These are phyloP conservation scores for Axilococcus clingmanii DNA, from an alignment of 139 green algal species.

Conservation along the genomic window DNA sequence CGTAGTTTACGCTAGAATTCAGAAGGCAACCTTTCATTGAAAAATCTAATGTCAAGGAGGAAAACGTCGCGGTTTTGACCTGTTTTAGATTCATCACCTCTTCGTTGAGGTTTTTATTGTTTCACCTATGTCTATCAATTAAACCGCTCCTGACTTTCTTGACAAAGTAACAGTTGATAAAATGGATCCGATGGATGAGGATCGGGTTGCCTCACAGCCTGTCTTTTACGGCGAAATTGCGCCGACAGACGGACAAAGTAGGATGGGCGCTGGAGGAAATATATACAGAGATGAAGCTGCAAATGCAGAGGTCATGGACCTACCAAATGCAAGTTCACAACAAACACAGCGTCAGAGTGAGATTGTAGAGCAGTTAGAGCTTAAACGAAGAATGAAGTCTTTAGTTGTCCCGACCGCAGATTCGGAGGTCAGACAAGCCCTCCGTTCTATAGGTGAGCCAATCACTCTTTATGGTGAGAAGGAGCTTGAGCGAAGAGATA, in stretches of 20 bases:
- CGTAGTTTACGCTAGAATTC: too few species aligned
- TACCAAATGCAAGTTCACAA: conserved; percentile 18
- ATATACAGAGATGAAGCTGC: conserved; percentile 18
- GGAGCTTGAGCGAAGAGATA: conserved; percentile 81
- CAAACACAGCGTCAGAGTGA: background rate
- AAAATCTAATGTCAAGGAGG: too few species aligned
- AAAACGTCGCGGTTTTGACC: too few species aligned
- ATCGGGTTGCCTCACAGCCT: background rate
- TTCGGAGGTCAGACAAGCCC: conserved; percentile 50
- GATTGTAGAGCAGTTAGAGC: conserved; percentile 51
- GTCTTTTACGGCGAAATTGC: conserved; percentile 18
- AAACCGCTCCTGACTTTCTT: too few species aligned
- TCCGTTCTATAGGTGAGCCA: conserved; percentile 76
- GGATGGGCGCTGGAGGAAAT: conserved; percentile 30
- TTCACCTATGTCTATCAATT: too few species aligned
- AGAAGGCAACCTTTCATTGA: too few species aligned
- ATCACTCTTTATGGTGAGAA: conserved; percentile 94
- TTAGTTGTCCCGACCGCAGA: conserved; percentile 70
- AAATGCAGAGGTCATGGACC: conserved; percentile 28
- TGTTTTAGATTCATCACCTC: too few species aligned
- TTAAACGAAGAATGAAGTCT: conserved; percentile 43
- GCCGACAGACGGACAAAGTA: background rate
- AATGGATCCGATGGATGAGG: conserved; percentile 14
- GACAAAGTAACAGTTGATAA: too few species aligned
- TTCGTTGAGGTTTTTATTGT: too few species aligned